phyloP scores from a whole-genome alignment of 2,329 filamentous ascomycete species.

The Meredithiella fracta region DNA sequence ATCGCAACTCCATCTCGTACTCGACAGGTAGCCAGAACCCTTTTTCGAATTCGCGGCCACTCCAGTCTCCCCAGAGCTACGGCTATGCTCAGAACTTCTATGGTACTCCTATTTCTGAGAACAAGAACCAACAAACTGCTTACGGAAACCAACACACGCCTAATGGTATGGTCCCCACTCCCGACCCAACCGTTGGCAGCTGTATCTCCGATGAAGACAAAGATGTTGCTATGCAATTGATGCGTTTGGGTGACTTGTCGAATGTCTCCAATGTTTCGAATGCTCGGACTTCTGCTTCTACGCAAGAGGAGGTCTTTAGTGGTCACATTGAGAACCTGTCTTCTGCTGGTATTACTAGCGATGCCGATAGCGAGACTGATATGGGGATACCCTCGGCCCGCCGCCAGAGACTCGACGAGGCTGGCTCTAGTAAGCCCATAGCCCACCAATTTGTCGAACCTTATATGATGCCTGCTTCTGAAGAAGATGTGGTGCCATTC shows the following conservation, averaged over 20 bases:
- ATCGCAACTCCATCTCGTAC: slow-evolving; percentile 59
- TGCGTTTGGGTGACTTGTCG: slow-evolving; percentile 66
- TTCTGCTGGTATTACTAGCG: slow-evolving; percentile 70
- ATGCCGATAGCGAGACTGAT: slow-evolving; percentile 55
- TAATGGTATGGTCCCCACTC: slow-evolving; percentile 59
- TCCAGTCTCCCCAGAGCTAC: slow-evolving; percentile 75
- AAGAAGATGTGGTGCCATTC: slow-evolving; percentile 2
- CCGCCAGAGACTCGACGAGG: slow-evolving; percentile 37
- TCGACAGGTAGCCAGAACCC: slow-evolving; percentile 61
- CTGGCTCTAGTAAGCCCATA: slow-evolving; percentile 27
- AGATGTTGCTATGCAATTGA: slow-evolving; percentile 90
- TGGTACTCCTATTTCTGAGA: slow-evolving; percentile 34
- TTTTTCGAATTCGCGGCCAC: slow-evolving; percentile 57
- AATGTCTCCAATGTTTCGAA: slow-evolving; percentile 76
- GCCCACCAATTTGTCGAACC: slow-evolving; percentile 16
- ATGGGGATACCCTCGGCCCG: slow-evolving; percentile 33
- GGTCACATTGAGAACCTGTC: slow-evolving; percentile 73
- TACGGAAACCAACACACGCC: slow-evolving; percentile 15
- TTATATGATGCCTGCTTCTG: neutral
- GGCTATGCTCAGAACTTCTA: slow-evolving; percentile 26
- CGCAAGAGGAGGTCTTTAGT: slow-evolving; percentile 83
- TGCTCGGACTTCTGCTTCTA: slow-evolving; percentile 82
- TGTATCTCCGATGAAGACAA: slow-evolving; percentile 89
- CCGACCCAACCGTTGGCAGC: slow-evolving; percentile 91
- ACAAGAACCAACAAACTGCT: slow-evolving; percentile 40